Base-by-base conservation (phyloP, 1,284 basidiomycete genomes). In the Apiotrichum gracile region DNA sequence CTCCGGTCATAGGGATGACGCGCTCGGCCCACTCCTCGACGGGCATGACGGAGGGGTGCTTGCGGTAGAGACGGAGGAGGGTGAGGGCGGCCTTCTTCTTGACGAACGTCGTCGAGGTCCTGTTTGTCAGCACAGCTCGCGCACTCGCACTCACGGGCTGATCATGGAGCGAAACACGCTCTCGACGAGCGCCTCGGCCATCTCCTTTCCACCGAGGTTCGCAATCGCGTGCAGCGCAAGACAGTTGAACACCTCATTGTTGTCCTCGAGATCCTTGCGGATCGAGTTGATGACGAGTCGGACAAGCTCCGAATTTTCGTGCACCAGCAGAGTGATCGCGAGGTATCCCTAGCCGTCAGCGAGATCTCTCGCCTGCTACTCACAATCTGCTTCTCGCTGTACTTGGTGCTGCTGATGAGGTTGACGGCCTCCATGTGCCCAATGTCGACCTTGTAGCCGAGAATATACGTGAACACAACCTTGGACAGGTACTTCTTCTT, bases 351-450 rank as follows among this genome's bases (percentile, higher is more conserved):
- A 25, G 14, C 5, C 14, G 49, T 57, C 33, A 58, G 55, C n/a
- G n/a, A n/a, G n/a, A n/a, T n/a, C n/a, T n/a, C n/a, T n/a, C n/a
- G n/a, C n/a, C n/a, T n/a, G n/a, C n/a, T 8, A 75, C 88, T 65
- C 70, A 94, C 94, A 62, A 99, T 98, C 77, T 99, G 96, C 77
- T 99, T 99, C 78, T 99, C 96, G 65, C 88, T 92, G 74, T 98
- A 98, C 70, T 96, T 97, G 42, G 83, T 78, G 69, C 90, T 93
- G 35, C 93, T 88, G 65, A 99, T 97, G 62, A 99, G 82, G 74
- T 98, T 97, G 65, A 98, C 89, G 14, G 96, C 94, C 70, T 98
- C 94, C 92, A 98, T 96, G 74, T 98, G 94, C 6, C 96, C 96
- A 33, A 98, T 84, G 70, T 99, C 96, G 65, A 98, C 93, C 75